Evolutionary conservation across 2,329 filamentous ascomycete species (phyloP).

Genomic region (Paraphoma chrysanthemicola): DNA sequence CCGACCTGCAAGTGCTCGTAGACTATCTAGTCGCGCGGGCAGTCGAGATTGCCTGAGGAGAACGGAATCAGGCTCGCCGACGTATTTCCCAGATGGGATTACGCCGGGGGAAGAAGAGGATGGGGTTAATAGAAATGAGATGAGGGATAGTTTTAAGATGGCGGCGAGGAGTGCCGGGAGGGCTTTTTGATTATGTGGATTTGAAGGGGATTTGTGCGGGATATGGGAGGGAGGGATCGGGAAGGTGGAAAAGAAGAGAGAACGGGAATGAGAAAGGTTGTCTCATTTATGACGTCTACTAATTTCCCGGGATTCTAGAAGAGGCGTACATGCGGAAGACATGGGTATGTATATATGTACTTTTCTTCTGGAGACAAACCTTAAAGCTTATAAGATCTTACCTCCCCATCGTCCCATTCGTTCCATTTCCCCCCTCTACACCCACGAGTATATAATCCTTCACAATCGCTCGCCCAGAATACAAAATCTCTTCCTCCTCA

Average conservation of each 20-base stretch:
- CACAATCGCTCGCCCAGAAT: slow-evolving; percentile 8
- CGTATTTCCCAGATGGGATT: neutral
- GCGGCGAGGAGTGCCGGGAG: neutral
- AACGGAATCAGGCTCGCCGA: neutral
- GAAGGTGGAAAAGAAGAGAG: no score
- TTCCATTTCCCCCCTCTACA: neutral
- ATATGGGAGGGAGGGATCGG: no score
- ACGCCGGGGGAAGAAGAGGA: neutral
- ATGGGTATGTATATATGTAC: no score
- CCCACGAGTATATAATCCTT: slow-evolving; percentile 14
- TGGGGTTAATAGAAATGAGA: neutral
- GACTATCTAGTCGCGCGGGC: neutral
- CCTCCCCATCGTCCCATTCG: neutral
- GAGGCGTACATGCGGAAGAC: no score
- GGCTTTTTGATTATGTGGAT: neutral
- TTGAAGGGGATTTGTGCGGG: no score
- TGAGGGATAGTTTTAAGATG: neutral
- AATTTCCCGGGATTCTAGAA: no score
- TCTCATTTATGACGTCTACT: no score
- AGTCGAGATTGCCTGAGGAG: neutral
- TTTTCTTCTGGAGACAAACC: no score
- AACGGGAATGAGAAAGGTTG: no score
- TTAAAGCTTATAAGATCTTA: no score
- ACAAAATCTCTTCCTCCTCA: slow-evolving; percentile 7
- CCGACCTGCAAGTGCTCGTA: no score